Evolutionary conservation across 106 monocot genomes (phyloP).

Genomic region (Narthecium ossifragum): DNA sequence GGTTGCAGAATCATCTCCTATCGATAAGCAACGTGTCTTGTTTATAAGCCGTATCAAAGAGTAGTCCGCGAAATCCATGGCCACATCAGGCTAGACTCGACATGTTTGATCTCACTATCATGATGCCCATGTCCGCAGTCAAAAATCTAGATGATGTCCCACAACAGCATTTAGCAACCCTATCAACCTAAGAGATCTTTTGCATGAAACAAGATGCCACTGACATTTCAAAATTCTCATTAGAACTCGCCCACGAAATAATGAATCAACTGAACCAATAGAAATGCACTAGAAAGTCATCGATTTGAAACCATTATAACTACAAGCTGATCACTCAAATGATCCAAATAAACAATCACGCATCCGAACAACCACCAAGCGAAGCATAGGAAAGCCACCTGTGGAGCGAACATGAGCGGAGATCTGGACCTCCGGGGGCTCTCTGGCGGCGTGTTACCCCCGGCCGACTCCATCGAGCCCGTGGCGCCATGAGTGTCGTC

Average conservation of each 20-base stretch:
- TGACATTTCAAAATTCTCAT: neutral
- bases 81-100: no score
- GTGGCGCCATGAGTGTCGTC: conserved; percentile 8
- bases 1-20: no score
- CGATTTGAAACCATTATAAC: no score
- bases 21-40: no score
- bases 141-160: no score
- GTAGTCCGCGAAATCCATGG: no score
- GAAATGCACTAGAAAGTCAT: neutral
- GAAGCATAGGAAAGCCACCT: conserved; percentile 24
- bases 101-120: neutral
- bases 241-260: neutral
- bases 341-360: neutral
- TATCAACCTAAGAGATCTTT: neutral
- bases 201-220: neutral
- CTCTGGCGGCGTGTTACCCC: conserved; percentile 28
- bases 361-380: neutral
- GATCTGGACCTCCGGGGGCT: conserved; percentile 45
- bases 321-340: neutral
- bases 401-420: conserved; percentile 59
- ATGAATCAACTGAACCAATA: neutral
- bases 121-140: neutral
- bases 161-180: neutral
- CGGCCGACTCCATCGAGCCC: conserved; percentile 25
- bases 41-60: no score